A percentile compares a stretch with the other conserved stretches of the same genome.
These are phyloP conservation scores for Macadamia tetraphylla DNA, from an alignment of 164 flowering plant genomes.

Conservation along the genomic window DNA sequence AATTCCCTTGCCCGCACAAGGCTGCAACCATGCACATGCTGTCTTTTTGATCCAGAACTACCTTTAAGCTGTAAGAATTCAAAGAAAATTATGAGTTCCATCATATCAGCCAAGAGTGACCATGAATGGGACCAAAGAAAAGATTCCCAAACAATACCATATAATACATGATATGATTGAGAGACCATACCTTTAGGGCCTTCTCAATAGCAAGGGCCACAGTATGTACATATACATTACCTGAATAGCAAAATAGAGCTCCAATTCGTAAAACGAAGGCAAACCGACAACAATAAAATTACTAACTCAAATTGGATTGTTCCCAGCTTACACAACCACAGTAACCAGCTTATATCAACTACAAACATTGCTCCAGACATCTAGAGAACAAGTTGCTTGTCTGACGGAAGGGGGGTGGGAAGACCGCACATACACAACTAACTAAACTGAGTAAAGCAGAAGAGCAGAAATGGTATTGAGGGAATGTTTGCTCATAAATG, in stretches of 20 bases:
- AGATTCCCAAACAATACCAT: background rate
- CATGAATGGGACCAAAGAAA: too few species aligned
- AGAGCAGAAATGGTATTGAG: too few species aligned
- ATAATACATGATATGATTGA: background rate
- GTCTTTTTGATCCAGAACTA: constrained; percentile 59
- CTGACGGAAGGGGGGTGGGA: too few species aligned
- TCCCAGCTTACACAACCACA: background rate
- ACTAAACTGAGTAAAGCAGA: too few species aligned
- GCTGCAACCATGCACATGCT: constrained; percentile 85
- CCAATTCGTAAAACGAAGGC: background rate
- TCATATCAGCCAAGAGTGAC: background rate
- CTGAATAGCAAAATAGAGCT: constrained; percentile 21
- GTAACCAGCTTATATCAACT: background rate
- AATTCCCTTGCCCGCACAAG: constrained; percentile 72
- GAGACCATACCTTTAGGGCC: constrained; percentile 61
- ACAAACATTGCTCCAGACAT: too few species aligned
- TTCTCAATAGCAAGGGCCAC: constrained; percentile 64
- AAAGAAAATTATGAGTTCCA: constrained; percentile 5
- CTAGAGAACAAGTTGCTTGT: too few species aligned
- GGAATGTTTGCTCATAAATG: too few species aligned
- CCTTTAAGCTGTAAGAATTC: constrained; percentile 52
- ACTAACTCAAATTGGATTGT: background rate
- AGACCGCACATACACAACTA: too few species aligned
- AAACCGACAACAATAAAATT: background rate
- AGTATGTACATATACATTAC: constrained; percentile 32